Evolutionary conservation across 2,329 filamentous ascomycete genomes (phyloP), one percentile per base, ranked within the genome.

Genomic region (Eutypella sp.): DNA sequence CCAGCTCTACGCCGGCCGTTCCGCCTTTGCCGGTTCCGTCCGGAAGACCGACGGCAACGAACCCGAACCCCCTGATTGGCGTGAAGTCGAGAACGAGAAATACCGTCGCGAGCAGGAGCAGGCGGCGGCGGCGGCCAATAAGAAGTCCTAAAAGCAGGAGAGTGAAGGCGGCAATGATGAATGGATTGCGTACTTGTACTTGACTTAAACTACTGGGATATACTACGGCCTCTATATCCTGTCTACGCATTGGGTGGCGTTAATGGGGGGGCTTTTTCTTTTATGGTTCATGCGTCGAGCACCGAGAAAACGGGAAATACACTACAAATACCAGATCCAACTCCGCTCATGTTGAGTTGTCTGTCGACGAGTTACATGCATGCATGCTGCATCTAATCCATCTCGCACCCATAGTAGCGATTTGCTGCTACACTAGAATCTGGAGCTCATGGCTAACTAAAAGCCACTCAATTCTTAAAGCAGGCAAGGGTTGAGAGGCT

Each of bases 1-100:
- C 62, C 84, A 93, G 71, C 67, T 95, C 55, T 95, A 95, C 66
- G 88, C 84, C 15, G 89, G 89, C 25, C 82, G 81, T 61, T 76
- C 82, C 39, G 86, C 85, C 8, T 89, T 87, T 63, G 71, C 72
- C 10, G 78, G 80, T 47, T 67, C 71, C n/a, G 79, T 80, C 51
- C 81, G 79, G 66, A 75, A 79, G 66, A 84, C 82, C 41, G 81
- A 78, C 57, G 85, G 84, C 38, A 80, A 87, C 65, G 85, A 87
- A 61, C 75, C 75, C 45, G 73, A 72, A 44, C 72, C 76, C 27
- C 66, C 66, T 54, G 81, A 85, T 61, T 85, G 81, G 81, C 71
- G 81, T 51, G 81, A 84, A 57, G 57, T 76, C 16, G 81, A 85
- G 68, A 84, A 84, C 54, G 78, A 84, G 58, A 77, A 76, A 61